Base-by-base conservation (phyloP, 1,139 yeast genomes). In the Candida sanyaensis region DNA sequence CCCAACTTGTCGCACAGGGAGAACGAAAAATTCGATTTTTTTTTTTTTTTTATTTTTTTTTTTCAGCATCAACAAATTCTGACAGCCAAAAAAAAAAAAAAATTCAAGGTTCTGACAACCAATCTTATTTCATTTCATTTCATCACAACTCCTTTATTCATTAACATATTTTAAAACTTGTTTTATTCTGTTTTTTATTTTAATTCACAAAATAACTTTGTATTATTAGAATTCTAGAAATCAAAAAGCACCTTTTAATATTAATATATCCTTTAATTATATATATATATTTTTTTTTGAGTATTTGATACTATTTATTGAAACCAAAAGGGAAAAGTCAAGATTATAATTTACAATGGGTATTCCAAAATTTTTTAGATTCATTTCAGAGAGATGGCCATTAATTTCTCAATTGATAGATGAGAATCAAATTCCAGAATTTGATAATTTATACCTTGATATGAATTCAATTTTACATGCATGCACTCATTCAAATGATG, bases 351-450 rank as follows among this genome's bases (percentile, higher is more conserved):
- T 17, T 17, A 17, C 21, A 17, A 68, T 71, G 85, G 99, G 99
- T 77, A 92, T 93, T 66, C 98, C 98, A 49, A 92, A 93, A 65
- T 93, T 92, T 67, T 93, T 90, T 69, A 83, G 97, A 69, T 93
- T 90, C 75, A 91, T 93, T 74, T 90, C 98, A 46, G 99, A 95
- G 73, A 84, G 99, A 84, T 95, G 98, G 98, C 99, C 99, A 32
- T 77, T 88, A 75, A 91, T 93, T 56, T 86, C 96, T 11, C 96
- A 91, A 68, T 74, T 86, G 63, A 83, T 93, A 57, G 96, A 89
- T 60, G 96, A 88, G 47, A 78, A 80, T 51, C 91, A 88, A 59
- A 83, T 92, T 52, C 96, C 97, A 11, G 98, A 92, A 65, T 95
- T 90, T 66, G 99, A 95, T 68, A 93, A 92, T 62, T 75, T 93